These are phyloP conservation scores for Phalaenopsis aphrodite DNA, from an alignment of 106 monocot genomes.

Conservation along the genomic window DNA sequence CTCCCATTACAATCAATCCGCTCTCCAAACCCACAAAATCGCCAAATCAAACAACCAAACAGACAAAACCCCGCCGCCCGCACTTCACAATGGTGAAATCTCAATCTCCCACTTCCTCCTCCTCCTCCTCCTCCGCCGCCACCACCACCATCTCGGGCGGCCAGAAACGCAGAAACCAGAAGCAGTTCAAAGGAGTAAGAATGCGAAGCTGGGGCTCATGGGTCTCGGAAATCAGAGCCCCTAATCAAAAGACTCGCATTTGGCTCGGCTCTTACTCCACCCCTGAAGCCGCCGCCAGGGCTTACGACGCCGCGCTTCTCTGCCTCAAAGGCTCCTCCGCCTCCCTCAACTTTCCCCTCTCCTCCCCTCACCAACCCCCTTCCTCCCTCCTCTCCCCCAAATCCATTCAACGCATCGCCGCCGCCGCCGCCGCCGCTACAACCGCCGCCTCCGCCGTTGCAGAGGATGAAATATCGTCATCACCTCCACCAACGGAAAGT, in stretches of 20 bases:
- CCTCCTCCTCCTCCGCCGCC: not conserved
- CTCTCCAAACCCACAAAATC: too few relatives aligned
- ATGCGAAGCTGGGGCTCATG: slow-evolving; percentile 28
- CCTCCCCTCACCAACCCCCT: not conserved
- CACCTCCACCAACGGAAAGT: not conserved
- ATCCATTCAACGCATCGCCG: slow-evolving; percentile 25
- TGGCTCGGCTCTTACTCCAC: slow-evolving; percentile 29
- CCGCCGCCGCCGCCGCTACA: slow-evolving; percentile 12
- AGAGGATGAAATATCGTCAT: not conserved
- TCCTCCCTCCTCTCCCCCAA: slow-evolving; percentile 12
- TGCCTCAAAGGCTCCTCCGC: slow-evolving; percentile 29
- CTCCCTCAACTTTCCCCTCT: slow-evolving; percentile 16
- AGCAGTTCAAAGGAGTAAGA: slow-evolving; percentile 27
- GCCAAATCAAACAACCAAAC: too few relatives aligned
- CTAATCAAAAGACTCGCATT: slow-evolving; percentile 21
- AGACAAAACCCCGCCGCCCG: too few relatives aligned
- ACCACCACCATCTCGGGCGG: not conserved
- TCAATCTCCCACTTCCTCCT: not conserved
- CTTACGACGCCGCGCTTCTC: slow-evolving; percentile 24
- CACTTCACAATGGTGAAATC: not conserved
- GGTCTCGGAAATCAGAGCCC: slow-evolving; percentile 24
- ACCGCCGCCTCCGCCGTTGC: not conserved
- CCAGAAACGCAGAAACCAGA: not conserved
- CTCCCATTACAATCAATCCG: too few relatives aligned
- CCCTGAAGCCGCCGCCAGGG: slow-evolving; percentile 19